phyloP scores from a whole-genome alignment of 2,329 filamentous ascomycete species.

The Gremmenia infestans region DNA sequence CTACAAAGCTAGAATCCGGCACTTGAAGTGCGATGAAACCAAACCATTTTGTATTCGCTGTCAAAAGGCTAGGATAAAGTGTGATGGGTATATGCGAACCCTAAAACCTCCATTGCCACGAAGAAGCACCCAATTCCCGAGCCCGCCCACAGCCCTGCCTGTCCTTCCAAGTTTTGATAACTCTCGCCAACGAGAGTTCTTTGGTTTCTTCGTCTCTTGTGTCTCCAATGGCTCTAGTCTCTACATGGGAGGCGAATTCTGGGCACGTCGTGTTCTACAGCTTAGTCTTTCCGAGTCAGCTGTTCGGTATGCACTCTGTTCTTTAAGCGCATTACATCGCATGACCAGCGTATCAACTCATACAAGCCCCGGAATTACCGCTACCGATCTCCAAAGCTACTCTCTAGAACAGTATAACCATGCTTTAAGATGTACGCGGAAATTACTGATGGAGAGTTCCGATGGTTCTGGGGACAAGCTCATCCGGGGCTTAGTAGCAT shows the following conservation, averaged over 20 bases:
- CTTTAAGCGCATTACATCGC: slow-evolving; percentile 16
- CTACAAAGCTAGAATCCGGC: slow-evolving; percentile 10
- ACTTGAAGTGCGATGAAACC: slow-evolving; percentile 24
- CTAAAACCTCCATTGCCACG: neutral
- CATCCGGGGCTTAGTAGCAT: slow-evolving; percentile 15
- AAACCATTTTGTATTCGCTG: slow-evolving; percentile 19
- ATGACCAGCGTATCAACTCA: neutral
- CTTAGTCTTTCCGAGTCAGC: slow-evolving; percentile 13
- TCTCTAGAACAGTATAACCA: slow-evolving; percentile 12
- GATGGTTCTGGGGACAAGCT: slow-evolving; percentile 4
- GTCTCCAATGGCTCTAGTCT: slow-evolving; percentile 3
- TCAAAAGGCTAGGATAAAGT: slow-evolving; percentile 13
- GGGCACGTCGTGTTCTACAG: slow-evolving; percentile 14
- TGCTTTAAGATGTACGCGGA: slow-evolving; percentile 12
- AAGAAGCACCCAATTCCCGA: neutral
- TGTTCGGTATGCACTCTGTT: slow-evolving; percentile 16
- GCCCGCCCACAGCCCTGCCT: neutral
- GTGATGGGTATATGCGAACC: slow-evolving; percentile 18
- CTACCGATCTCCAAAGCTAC: neutral
- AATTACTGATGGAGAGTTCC: slow-evolving; percentile 4
- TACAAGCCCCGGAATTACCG: neutral
- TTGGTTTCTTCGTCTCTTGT: slow-evolving; percentile 15
- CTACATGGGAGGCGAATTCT: slow-evolving; percentile 13
- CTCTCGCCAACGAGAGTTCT: slow-evolving; percentile 8
- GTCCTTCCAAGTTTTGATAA: slow-evolving; percentile 10